Base-by-base conservation (phyloP, 768 basidiomycete species). In the Hemileccinum impolitum region DNA sequence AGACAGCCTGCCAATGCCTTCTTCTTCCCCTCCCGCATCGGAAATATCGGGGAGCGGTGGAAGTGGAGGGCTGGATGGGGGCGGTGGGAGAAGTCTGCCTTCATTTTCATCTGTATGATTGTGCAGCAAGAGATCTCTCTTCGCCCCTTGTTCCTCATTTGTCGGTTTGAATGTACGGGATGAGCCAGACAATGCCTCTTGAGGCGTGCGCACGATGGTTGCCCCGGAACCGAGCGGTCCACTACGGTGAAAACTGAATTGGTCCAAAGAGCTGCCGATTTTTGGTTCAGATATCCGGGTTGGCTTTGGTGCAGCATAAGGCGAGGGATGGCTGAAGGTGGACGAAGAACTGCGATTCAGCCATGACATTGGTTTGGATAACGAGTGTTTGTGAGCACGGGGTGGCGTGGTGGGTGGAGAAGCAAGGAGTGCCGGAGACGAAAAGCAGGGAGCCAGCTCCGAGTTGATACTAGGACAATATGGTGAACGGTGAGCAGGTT, bases 141-240 rank as follows among this genome's bases (percentile, higher is more conserved):
- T 41, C 23, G 38, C 23, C 11, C 37, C 46, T 7, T 58, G 45
- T 38, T 58, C 57, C 23, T 54, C 61, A 35, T 26, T 43, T 17
- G 48, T 43, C 4, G 36, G 51, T 8, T 44, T 49, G 30, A 48
- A 49, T 18, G 36, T 26, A 17, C 35, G 48, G 18, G 37, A 41
- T 18, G 72, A 51, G 40, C 69, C 63, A 25, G 65, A 71, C 26
- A 92, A 71, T 18, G 89, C 89, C 47, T 92, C 90, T 55, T 85
- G 82, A 8, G 90, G 90, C 0, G 90, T 91, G 48, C 83, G 74
- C 32, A 91, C 89, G 26, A 92, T 72, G 2, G 75, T 84, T 13
- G 89, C 89, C 35, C 89, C 87, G 17, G 77, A 62, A n/a, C 86
- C 88, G 17, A 88, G 76, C 3, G 71, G 65, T 3, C 80, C 80